Conservation (phyloP, 2,329 filamentous ascomycete species). For the Cercospora sojina region DNA sequence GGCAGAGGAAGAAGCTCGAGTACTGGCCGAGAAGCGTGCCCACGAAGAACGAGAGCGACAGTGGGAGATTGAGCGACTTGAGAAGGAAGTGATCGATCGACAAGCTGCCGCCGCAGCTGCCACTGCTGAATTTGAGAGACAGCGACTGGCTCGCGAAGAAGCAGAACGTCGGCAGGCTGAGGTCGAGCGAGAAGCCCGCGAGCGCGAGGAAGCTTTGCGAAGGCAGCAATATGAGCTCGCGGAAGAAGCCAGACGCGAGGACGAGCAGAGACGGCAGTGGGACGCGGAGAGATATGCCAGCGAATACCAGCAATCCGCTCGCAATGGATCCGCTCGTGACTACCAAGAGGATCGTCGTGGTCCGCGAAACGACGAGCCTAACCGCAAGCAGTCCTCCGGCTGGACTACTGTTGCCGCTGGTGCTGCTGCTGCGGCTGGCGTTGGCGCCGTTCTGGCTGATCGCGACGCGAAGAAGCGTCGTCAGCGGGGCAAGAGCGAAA, state of each 20-base stretch:
- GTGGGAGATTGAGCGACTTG: constrained; percentile 27
- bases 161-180: constrained; percentile 24
- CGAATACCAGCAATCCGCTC: constrained; percentile 13
- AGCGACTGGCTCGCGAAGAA: constrained; percentile 22
- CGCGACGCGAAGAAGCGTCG: constrained; percentile 27
- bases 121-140: constrained; percentile 23
- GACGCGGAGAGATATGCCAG: constrained; percentile 22
- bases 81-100: constrained; percentile 28
- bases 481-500: constrained; percentile 20
- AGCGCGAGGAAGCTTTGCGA: constrained; percentile 35
- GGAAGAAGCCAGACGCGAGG: constrained; percentile 25
- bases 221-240: constrained; percentile 26
- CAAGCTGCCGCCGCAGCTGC: constrained; percentile 22
- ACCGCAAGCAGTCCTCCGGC: constrained; percentile 28
- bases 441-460: constrained; percentile 34
- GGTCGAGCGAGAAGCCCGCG: constrained; percentile 26
- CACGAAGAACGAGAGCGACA: constrained; percentile 23
- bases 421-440: constrained; percentile 36
- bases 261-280: constrained; percentile 22
- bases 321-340: neutral
- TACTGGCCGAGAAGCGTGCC: constrained; percentile 16
- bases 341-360: constrained; percentile 7
- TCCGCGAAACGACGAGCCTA: constrained; percentile 10
- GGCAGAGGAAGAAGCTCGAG: constrained; percentile 25
- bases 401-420: constrained; percentile 43